phyloP scores from a whole-genome alignment of 345 rosid genomes.

The Citrus hindsii region DNA sequence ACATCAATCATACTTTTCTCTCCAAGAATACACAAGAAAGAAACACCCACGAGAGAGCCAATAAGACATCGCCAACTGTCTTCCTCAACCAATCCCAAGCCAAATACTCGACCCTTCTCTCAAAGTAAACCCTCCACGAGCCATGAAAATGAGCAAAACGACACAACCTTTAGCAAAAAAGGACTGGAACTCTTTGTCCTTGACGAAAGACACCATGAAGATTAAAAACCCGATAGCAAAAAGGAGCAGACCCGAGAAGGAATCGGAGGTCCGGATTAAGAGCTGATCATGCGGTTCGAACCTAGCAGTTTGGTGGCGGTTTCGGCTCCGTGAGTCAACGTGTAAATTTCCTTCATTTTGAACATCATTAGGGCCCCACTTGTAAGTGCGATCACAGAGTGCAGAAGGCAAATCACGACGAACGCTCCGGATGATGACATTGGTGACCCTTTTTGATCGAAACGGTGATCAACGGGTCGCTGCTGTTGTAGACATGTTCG shows the following conservation, averaged over 20 bases:
- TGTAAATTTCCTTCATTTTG: constrained; percentile 49
- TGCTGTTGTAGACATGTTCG: not conserved
- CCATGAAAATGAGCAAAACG: constrained; percentile 47
- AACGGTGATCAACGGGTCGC: not conserved
- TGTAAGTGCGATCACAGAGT: constrained; percentile 54
- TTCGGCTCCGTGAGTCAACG: constrained; percentile 58
- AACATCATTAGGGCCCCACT: constrained; percentile 78
- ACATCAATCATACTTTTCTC: constrained; percentile 62
- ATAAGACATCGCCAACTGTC: constrained; percentile 52
- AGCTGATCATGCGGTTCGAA: constrained; percentile 69
- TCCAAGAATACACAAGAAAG: constrained; percentile 71
- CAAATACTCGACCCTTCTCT: constrained; percentile 54
- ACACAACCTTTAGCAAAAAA: constrained; percentile 72
- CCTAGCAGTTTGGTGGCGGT: constrained; percentile 51
- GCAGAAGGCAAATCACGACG: constrained; percentile 56
- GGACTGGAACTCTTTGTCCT: constrained; percentile 51
- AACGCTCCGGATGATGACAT: constrained; percentile 51
- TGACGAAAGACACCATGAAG: constrained; percentile 64
- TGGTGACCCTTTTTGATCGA: not conserved
- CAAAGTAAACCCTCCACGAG: constrained; percentile 58
- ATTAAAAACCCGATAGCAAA: constrained; percentile 58
- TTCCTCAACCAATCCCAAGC: constrained; percentile 60
- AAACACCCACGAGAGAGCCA: constrained; percentile 67
- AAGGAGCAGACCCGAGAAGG: constrained; percentile 65
- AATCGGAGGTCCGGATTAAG: constrained; percentile 62